Conservation (phyloP, 2,329 filamentous ascomycete genomes). For the Paraphoma sp. region DNA sequence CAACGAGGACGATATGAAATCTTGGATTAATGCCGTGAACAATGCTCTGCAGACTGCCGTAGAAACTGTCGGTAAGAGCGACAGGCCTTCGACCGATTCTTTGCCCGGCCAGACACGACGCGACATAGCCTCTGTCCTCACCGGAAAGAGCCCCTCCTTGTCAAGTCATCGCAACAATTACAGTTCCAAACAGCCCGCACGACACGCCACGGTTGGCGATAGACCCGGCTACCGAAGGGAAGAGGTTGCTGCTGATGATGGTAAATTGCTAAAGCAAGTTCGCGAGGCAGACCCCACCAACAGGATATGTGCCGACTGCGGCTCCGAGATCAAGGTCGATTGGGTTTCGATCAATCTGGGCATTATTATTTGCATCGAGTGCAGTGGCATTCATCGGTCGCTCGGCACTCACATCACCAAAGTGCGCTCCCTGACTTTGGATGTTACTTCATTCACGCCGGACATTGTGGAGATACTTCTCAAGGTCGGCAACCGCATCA, state of each 20-base stretch:
- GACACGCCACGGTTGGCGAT: conserved; percentile 90
- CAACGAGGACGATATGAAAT: conserved; percentile 97
- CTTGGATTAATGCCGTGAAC: conserved; percentile 95
- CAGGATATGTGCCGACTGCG: conserved; percentile 92
- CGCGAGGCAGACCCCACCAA: conserved; percentile 93
- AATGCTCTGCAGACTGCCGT: conserved; percentile 96
- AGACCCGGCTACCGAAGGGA: conserved; percentile 75
- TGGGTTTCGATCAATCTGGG: conserved; percentile 99
- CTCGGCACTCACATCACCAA: conserved; percentile 98
- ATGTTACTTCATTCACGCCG: conserved; percentile 94
- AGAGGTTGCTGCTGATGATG: conserved; percentile 79
- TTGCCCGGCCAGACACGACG: conserved; percentile 68
- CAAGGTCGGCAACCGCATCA: conserved; percentile 89
- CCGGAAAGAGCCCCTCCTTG: conserved; percentile 84
- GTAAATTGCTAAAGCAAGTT: conserved; percentile 84
- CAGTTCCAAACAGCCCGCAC: conserved; percentile 68
- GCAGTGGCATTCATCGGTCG: conserved; percentile 95
- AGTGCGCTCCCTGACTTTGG: conserved; percentile 90
- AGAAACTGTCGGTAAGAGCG: conserved; percentile 71
- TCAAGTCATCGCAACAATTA: conserved; percentile 62
- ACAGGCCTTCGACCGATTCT: conserved; percentile 58
- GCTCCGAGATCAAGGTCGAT: conserved; percentile 89
- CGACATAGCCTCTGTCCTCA: conserved; percentile 91
- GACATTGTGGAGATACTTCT: conserved; percentile 95
- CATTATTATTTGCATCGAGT: conserved; percentile 96